Conservation (phyloP, 768 basidiomycete species). For the Cystofilobasidium ferigula region DNA sequence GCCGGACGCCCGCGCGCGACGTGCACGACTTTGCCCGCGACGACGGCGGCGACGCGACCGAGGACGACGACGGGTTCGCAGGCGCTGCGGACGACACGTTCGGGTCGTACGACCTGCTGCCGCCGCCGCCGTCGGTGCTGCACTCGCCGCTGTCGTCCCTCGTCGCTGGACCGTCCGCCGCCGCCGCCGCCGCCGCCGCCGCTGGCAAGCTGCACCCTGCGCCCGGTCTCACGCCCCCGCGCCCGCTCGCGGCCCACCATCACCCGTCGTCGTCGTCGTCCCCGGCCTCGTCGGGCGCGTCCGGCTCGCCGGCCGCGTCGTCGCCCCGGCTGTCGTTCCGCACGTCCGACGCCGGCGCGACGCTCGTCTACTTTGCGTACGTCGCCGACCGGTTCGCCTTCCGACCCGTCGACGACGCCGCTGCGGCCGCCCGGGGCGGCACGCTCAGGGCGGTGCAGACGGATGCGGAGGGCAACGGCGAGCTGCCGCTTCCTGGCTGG, state of each 20-base stretch:
- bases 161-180: background rate
- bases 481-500: background rate
- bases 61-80: background rate
- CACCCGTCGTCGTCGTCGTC: background rate
- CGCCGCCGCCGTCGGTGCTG: background rate
- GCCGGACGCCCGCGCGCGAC: background rate
- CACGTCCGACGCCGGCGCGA: background rate
- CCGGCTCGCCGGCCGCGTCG: background rate
- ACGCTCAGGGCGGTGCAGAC: background rate
- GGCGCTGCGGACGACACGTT: background rate
- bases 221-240: background rate
- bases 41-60: too few species aligned
- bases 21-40: background rate
- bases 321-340: background rate
- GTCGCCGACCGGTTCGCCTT: background rate
- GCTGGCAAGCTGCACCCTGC: background rate
- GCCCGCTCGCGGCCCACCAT: background rate
- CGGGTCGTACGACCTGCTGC: background rate
- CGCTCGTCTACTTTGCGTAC: background rate
- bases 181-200: too few species aligned
- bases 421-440: background rate
- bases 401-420: constrained; percentile 6
- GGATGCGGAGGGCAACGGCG: background rate
- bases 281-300: background rate
- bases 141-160: background rate